phyloP scores from a whole-genome alignment of 345 rosid species.

The Arabis hirsuta region DNA sequence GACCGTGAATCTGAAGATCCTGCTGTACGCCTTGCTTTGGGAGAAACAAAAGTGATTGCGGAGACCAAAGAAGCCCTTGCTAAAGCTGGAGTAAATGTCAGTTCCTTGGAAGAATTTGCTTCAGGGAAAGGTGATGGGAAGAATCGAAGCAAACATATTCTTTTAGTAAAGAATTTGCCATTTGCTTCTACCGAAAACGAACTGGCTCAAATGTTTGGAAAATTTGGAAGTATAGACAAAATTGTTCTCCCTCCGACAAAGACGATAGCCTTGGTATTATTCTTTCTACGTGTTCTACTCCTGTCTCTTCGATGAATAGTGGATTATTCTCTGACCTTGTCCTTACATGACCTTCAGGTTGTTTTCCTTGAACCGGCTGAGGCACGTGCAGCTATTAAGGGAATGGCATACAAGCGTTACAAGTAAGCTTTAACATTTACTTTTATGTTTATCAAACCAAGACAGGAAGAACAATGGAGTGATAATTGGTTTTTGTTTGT shows the following conservation, averaged over 20 bases:
- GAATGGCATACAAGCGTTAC: constrained; percentile 88
- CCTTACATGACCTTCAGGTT: constrained; percentile 56
- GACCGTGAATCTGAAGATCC: constrained; percentile 91
- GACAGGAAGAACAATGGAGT: constrained; percentile 6
- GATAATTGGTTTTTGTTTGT: too few relatives aligned
- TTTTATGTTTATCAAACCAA: constrained; percentile 22
- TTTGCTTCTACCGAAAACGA: constrained; percentile 87
- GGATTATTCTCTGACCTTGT: constrained; percentile 18
- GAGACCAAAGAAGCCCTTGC: constrained; percentile 86
- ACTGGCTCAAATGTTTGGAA: constrained; percentile 79
- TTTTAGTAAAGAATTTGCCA: constrained; percentile 91
- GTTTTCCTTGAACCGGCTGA: constrained; percentile 86
- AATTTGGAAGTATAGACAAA: constrained; percentile 81
- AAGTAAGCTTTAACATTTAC: constrained; percentile 56
- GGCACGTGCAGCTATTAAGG: constrained; percentile 88
- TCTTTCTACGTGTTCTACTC: constrained; percentile 6
- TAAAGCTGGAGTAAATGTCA: constrained; percentile 80
- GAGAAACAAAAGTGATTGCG: constrained; percentile 92
- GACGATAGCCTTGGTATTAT: constrained; percentile 85
- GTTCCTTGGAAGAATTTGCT: constrained; percentile 72
- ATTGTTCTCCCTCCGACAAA: constrained; percentile 87
- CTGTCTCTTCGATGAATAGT: background rate
- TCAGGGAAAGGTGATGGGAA: constrained; percentile 58
- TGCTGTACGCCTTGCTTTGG: constrained; percentile 95
- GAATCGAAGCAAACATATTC: constrained; percentile 81